Conservation (phyloP, 2,329 filamentous ascomycete species). For the Huntiella abstrusa region DNA sequence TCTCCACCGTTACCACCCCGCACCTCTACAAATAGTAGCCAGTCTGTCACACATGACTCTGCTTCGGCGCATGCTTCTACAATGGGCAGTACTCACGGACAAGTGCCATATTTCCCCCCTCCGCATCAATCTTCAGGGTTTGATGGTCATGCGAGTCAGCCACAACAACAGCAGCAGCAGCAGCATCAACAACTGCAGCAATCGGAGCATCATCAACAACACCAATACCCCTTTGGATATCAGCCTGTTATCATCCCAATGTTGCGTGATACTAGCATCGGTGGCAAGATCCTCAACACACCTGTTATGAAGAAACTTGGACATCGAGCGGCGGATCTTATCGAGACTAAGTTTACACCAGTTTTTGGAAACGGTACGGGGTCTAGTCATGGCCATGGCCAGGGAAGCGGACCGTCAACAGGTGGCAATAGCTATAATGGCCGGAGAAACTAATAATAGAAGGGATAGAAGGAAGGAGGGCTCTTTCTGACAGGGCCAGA, state of each 20-base stretch:
- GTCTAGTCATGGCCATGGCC: neutral
- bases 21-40: too few relatives aligned
- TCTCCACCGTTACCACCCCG: too few relatives aligned
- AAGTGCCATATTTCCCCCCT: too few relatives aligned
- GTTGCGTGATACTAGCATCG: neutral
- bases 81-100: too few relatives aligned
- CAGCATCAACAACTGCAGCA: neutral
- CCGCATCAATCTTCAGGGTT: too few relatives aligned
- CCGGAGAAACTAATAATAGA: neutral
- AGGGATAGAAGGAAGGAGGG: too few relatives aligned
- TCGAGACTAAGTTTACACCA: neutral
- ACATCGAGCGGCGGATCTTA: neutral
- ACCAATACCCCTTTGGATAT: slow-evolving; percentile 1
- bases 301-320: slow-evolving; percentile 1
- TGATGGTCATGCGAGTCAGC: too few relatives aligned
- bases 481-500: too few relatives aligned
- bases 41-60: too few relatives aligned
- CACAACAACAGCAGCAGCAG: neutral
- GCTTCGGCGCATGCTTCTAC: too few relatives aligned
- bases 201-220: neutral
- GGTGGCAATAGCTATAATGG: neutral
- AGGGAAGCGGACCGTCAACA: neutral
- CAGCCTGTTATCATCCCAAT: slow-evolving; percentile 1
- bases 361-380: neutral
- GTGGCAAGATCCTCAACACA: neutral